These are phyloP conservation scores for Roridomyces roridus DNA, from an alignment of 768 basidiomycete species.

Conservation along the genomic window DNA sequence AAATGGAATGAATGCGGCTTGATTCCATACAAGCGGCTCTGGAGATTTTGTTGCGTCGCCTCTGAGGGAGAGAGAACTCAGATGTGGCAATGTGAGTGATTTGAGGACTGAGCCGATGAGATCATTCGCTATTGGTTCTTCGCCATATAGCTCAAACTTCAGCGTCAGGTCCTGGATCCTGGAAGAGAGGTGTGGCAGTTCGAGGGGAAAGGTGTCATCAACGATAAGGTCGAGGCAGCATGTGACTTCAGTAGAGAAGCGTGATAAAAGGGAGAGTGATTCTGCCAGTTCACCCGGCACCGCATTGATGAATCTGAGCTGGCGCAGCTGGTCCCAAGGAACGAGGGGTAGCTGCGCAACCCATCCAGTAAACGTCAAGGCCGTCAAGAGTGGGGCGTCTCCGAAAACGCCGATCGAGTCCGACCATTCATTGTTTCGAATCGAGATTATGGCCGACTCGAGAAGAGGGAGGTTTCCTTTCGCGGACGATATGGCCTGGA, in stretches of 20 bases:
- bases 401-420: background rate
- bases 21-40: background rate
- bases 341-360: background rate
- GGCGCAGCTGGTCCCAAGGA: background rate
- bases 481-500: background rate
- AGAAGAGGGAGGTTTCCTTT: conserved; percentile 1
- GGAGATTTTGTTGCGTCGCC: background rate
- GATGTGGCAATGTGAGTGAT: background rate
- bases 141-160: background rate
- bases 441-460: background rate
- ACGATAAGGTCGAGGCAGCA: background rate
- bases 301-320: background rate
- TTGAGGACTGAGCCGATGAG: conserved; percentile 1
- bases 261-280: background rate
- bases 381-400: background rate
- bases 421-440: conserved; percentile 5
- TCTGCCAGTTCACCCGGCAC: background rate
- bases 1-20: background rate
- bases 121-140: background rate
- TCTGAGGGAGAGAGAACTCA: background rate
- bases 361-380: background rate
- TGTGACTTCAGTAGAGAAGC: background rate
- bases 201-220: background rate
- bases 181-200: background rate
- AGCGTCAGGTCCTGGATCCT: background rate